A percentile compares a stretch with the other conserved stretches of the same genome.
Evolutionary conservation across 2,329 filamentous ascomycete genomes (phyloP).

Genomic region (Alternaria sp.): DNA sequence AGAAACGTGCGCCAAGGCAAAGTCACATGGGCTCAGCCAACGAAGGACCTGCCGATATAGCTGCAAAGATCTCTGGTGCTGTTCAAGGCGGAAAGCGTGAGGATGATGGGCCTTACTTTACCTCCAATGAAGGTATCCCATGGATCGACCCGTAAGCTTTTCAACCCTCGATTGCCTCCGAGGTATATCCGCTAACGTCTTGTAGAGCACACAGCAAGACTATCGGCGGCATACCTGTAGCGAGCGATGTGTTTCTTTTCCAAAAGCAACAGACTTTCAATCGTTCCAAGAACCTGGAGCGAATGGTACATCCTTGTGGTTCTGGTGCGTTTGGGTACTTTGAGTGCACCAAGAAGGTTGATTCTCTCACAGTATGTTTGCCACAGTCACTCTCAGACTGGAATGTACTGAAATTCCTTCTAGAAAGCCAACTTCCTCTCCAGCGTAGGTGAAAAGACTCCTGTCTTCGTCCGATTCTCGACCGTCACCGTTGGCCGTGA

Average conservation of each 20-base stretch:
- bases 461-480: conserved; percentile 56
- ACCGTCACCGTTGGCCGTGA: conserved; percentile 57
- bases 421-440: conserved; percentile 55
- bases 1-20: conserved; percentile 50
- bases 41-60: conserved; percentile 62
- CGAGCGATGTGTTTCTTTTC: conserved; percentile 62
- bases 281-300: conserved; percentile 61
- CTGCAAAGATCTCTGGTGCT: conserved; percentile 61
- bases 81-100: conserved; percentile 57
- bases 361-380: conserved; percentile 38
- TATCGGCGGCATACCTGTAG: conserved; percentile 61
- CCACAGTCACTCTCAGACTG: not conserved
- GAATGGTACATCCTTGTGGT: conserved; percentile 55
- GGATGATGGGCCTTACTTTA: conserved; percentile 63
- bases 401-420: not conserved
- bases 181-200: not conserved
- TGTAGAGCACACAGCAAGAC: conserved; percentile 60
- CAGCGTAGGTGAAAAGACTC: conserved; percentile 54
- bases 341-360: conserved; percentile 54
- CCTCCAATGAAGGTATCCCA: conserved; percentile 64
- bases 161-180: not conserved
- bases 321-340: conserved; percentile 60
- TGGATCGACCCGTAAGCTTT: conserved; percentile 57
- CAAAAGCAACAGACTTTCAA: conserved; percentile 67
- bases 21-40: conserved; percentile 57